Conservation (phyloP, 225 moss, liverwort and hornwort species). For the Pseudisothecium myosuroides region DNA sequence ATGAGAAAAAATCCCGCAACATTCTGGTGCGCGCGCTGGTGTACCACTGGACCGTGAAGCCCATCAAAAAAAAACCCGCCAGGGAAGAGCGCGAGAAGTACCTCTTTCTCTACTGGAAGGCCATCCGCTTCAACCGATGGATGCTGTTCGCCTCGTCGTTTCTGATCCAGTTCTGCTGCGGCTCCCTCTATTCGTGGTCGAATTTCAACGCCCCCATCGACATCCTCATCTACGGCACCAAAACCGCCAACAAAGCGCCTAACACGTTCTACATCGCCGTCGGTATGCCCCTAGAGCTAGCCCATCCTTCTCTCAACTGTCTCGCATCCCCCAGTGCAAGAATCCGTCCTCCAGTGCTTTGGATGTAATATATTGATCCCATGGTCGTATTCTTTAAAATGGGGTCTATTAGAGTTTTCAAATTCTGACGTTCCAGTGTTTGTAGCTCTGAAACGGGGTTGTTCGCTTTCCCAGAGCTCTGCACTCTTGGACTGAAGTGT, state of each 20-base stretch:
- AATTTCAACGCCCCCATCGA: constrained; percentile 74
- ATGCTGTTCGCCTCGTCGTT: constrained; percentile 57
- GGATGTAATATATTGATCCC: not conserved
- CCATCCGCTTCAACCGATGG: constrained; percentile 59
- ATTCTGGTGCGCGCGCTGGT: constrained; percentile 33
- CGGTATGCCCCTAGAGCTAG: not conserved
- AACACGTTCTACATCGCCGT: constrained; percentile 74
- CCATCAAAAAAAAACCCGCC: constrained; percentile 14
- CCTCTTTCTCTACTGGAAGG: constrained; percentile 33
- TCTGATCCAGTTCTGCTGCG: constrained; percentile 75
- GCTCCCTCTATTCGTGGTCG: constrained; percentile 75
- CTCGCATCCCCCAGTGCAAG: not conserved
- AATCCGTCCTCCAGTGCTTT: not conserved
- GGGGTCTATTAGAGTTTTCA: not conserved
- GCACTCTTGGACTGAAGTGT: not conserved
- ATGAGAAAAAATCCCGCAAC: constrained; percentile 19
- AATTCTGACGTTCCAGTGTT: not conserved
- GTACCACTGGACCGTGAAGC: constrained; percentile 60
- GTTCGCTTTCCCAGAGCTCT: not conserved
- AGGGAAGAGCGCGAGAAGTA: constrained; percentile 33
- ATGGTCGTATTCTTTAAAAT: not conserved
- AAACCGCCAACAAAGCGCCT: constrained; percentile 39
- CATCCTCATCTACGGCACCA: constrained; percentile 51
- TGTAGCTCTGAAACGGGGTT: not conserved
- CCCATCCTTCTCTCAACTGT: not conserved